Evolutionary conservation across 78 protist species (phyloP).

Genomic region (Diacronema lutheri): DNA sequence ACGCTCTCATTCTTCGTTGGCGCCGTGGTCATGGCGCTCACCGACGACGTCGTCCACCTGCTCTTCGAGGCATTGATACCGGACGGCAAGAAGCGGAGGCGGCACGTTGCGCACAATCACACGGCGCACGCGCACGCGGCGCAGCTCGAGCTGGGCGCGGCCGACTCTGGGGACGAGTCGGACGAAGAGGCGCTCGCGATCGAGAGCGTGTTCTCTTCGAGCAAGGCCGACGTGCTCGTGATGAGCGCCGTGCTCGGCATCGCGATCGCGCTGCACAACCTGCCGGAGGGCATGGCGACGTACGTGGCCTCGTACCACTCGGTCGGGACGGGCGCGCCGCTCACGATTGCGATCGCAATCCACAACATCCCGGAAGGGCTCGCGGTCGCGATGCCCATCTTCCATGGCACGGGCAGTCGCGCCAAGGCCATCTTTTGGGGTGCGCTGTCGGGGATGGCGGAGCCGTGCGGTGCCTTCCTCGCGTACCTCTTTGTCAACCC

Average conservation of each 20-base stretch:
- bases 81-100: background rate
- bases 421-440: slow-evolving; percentile 35
- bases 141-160: background rate
- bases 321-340: slow-evolving; percentile 35
- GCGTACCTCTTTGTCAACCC: slow-evolving; percentile 34
- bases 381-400: slow-evolving; percentile 59
- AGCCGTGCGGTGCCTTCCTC: slow-evolving; percentile 56
- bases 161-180: background rate
- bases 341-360: slow-evolving; percentile 56
- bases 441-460: slow-evolving; percentile 49
- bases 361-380: slow-evolving; percentile 75
- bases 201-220: background rate
- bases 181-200: background rate
- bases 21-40: background rate
- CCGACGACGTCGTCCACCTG: background rate
- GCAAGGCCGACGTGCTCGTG: background rate
- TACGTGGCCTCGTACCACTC: slow-evolving; percentile 55
- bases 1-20: slow-evolving; percentile 51
- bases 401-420: slow-evolving; percentile 48
- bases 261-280: slow-evolving; percentile 59
- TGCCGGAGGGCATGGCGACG: slow-evolving; percentile 61
- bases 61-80: background rate
- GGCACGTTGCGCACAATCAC: background rate
- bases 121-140: background rate
- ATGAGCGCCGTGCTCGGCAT: background rate